Evolutionary conservation across 176 grass and related monocot genomes (phyloP).

Genomic region (Eragrostis curvula): DNA sequence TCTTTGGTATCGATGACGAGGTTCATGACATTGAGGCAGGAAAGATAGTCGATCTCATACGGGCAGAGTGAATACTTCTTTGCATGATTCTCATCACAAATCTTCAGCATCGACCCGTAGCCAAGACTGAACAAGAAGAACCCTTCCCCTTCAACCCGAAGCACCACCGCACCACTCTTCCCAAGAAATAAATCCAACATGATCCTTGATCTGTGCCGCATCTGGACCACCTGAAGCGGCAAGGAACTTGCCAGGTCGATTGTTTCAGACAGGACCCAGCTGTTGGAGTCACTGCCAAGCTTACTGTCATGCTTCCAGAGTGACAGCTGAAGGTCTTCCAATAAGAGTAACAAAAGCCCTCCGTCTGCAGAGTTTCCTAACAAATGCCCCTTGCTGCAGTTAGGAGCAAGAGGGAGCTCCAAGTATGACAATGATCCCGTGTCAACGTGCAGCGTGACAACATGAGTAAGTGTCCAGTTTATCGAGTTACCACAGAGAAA

Average conservation of each 20-base stretch:
- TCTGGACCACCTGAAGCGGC: not conserved
- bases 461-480: slow-evolving; percentile 1
- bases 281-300: not conserved
- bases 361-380: slow-evolving; percentile 11
- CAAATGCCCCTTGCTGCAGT: not conserved
- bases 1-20: not conserved
- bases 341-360: slow-evolving; percentile 8
- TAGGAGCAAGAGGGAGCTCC: slow-evolving; percentile 21
- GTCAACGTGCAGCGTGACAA: not conserved
- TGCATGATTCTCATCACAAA: not conserved
- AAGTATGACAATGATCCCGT: not conserved
- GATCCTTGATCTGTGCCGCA: not conserved
- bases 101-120: slow-evolving; percentile 1
- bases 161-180: slow-evolving; percentile 20
- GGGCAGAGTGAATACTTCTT: slow-evolving; percentile 21
- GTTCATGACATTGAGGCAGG: slow-evolving; percentile 8
- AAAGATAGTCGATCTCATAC: slow-evolving; percentile 33
- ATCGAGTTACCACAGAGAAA: slow-evolving; percentile 11
- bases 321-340: slow-evolving; percentile 24
- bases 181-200: slow-evolving; percentile 15
- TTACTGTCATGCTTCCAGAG: slow-evolving; percentile 2
- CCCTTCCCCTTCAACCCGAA: slow-evolving; percentile 11
- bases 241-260: slow-evolving; percentile 16
- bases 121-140: slow-evolving; percentile 23
- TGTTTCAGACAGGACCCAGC: slow-evolving; percentile 21